Percentiles rank a stretch among this genome's conserved stretches.
Conservation (phyloP, 2,329 filamentous ascomycete genomes). For the Pseudocercospora eumusae region DNA sequence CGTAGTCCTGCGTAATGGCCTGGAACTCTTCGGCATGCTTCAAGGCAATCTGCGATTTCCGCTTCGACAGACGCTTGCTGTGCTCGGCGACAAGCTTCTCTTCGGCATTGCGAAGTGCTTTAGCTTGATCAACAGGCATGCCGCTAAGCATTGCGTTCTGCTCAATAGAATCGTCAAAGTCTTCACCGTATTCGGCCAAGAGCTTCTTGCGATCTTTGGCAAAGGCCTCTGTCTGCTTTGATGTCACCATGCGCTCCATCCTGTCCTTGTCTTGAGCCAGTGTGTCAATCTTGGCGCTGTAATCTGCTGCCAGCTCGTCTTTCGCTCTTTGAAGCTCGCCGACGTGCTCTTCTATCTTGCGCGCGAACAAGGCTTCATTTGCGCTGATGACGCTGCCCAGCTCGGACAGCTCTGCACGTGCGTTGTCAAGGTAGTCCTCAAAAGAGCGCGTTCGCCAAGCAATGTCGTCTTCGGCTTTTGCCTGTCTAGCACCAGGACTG, state of each 20-base stretch:
- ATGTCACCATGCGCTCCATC: slow-evolving; percentile 37
- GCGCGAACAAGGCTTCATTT: slow-evolving; percentile 40
- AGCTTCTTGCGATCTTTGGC: slow-evolving; percentile 39
- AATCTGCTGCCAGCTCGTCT: slow-evolving; percentile 39
- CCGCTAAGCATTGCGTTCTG: slow-evolving; percentile 29
- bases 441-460: slow-evolving; percentile 35
- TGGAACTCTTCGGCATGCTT: slow-evolving; percentile 41
- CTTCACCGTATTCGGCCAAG: slow-evolving; percentile 33
- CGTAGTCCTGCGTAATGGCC: slow-evolving; percentile 39
- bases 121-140: slow-evolving; percentile 31
- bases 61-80: slow-evolving; percentile 37
- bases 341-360: slow-evolving; percentile 43
- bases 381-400: slow-evolving; percentile 40
- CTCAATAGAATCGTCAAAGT: slow-evolving; percentile 28
- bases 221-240: slow-evolving; percentile 37
- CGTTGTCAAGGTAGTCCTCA: slow-evolving; percentile 41
- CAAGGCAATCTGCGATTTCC: slow-evolving; percentile 41
- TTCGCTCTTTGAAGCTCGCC: slow-evolving; percentile 41
- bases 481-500: slow-evolving; percentile 25
- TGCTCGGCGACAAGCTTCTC: slow-evolving; percentile 39
- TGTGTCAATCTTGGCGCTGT: slow-evolving; percentile 38
- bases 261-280: slow-evolving; percentile 35
- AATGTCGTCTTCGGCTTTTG: slow-evolving; percentile 25
- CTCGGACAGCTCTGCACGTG: slow-evolving; percentile 39
- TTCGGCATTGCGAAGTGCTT: slow-evolving; percentile 37